A percentile compares a stretch with the other conserved stretches of the same genome.
Conservation (phyloP, 805 yeast genomes). For the Yarrowia bubula region DNA sequence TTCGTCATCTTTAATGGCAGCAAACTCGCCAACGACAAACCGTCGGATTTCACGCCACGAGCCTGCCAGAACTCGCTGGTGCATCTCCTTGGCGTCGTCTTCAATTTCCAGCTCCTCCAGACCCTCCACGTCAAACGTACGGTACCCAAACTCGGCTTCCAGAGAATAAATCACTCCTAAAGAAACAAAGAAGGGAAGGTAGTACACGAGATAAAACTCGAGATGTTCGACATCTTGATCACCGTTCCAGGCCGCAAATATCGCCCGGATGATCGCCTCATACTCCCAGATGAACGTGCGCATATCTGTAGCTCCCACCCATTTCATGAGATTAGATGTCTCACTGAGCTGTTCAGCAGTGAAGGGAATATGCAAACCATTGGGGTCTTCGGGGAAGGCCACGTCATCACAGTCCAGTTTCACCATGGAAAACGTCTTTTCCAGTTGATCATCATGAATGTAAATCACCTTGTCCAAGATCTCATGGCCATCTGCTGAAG, state of each 20-base stretch:
- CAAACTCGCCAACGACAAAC: background rate
- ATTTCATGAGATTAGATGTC: conserved; percentile 3
- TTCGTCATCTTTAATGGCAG: conserved; percentile 1
- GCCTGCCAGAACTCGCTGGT: background rate
- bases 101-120: background rate
- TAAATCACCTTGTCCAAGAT: background rate
- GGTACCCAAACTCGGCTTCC: conserved; percentile 16
- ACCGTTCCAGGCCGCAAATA: conserved; percentile 22
- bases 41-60: conserved; percentile 20
- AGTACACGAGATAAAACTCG: conserved; percentile 16
- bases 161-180: conserved; percentile 1
- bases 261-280: conserved; percentile 22
- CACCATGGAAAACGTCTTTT: conserved; percentile 14
- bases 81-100: background rate
- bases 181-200: conserved; percentile 19
- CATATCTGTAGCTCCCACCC: conserved; percentile 25
- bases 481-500: background rate
- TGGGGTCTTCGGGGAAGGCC: background rate
- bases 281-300: conserved; percentile 23
- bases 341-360: conserved; percentile 12
- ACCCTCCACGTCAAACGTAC: background rate
- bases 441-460: conserved; percentile 13
- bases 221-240: conserved; percentile 18
- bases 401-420: conserved; percentile 1
- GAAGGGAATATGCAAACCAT: conserved; percentile 5